These are phyloP conservation scores for Grosmannia huntii DNA, from an alignment of 2,329 filamentous ascomycete species.

Conservation along the genomic window DNA sequence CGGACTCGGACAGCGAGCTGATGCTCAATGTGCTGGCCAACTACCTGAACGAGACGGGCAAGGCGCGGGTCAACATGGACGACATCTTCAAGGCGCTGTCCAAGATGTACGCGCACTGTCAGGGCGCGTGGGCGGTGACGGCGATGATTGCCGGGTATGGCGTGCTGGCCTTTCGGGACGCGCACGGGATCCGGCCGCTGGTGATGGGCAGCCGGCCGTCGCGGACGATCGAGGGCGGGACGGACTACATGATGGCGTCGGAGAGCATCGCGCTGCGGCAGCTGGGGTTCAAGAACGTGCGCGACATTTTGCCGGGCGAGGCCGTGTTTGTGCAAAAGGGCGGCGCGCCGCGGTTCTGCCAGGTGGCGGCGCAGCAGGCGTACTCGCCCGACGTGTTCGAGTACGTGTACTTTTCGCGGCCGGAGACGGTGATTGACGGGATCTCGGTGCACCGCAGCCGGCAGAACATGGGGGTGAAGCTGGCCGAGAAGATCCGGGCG, in stretches of 20 bases:
- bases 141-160: constrained; percentile 77
- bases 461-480: constrained; percentile 73
- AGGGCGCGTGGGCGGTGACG: constrained; percentile 71
- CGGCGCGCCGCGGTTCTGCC: constrained; percentile 57
- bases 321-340: constrained; percentile 55
- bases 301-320: constrained; percentile 45
- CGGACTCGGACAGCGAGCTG: constrained; percentile 74
- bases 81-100: constrained; percentile 64
- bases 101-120: constrained; percentile 60
- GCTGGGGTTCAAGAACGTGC: constrained; percentile 63
- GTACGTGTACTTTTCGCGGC: constrained; percentile 76
- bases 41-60: constrained; percentile 70
- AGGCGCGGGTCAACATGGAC: constrained; percentile 67
- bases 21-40: constrained; percentile 82
- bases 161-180: constrained; percentile 63
- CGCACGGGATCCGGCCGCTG: constrained; percentile 75
- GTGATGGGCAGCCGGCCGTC: constrained; percentile 63
- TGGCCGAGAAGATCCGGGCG: constrained; percentile 60
- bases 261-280: constrained; percentile 75
- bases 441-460: constrained; percentile 76
- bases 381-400: constrained; percentile 85
- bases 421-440: constrained; percentile 73
- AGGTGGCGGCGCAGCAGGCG: constrained; percentile 54
- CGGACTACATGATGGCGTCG: constrained; percentile 69
- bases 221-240: constrained; percentile 36